Percentiles rank a stretch among this genome's conserved stretches.
These are phyloP conservation scores for Ceratocystiopsis sp. DNA, from an alignment of 2,329 filamentous ascomycete genomes.

Conservation along the genomic window DNA sequence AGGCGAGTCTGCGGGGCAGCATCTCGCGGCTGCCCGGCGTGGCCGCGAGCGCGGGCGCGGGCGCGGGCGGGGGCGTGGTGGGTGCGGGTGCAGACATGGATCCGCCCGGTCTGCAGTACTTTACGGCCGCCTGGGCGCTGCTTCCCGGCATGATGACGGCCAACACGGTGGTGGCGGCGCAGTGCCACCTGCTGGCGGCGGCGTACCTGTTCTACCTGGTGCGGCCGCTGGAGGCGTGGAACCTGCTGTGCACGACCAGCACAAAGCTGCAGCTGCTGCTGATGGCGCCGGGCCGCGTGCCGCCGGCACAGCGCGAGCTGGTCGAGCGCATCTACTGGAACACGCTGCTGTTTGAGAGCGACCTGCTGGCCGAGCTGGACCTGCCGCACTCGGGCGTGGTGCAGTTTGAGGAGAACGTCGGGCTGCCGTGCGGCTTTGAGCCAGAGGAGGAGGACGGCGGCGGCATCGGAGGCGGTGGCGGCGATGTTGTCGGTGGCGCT, in stretches of 20 bases:
- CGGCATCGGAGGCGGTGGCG: no score
- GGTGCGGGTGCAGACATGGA: no score
- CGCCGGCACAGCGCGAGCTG: slow-evolving; percentile 52
- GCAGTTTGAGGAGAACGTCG: slow-evolving; percentile 65
- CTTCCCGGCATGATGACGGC: slow-evolving; percentile 64
- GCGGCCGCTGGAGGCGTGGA: slow-evolving; percentile 71
- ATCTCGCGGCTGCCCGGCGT: slow-evolving; percentile 47
- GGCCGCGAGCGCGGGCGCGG: slow-evolving; percentile 37
- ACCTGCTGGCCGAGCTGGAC: slow-evolving; percentile 63
- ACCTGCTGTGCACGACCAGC: slow-evolving; percentile 58
- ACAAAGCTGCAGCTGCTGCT: slow-evolving; percentile 67
- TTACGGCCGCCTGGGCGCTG: slow-evolving; percentile 63
- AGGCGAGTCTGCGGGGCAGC: slow-evolving; percentile 58
- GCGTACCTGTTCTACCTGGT: slow-evolving; percentile 75
- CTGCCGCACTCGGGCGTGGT: slow-evolving; percentile 71
- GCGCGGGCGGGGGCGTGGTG: no score
- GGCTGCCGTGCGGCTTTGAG: slow-evolving; percentile 61
- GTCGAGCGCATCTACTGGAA: slow-evolving; percentile 76
- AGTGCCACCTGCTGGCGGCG: slow-evolving; percentile 65
- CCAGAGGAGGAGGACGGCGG: slow-evolving; percentile 39
- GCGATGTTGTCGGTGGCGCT: no score
- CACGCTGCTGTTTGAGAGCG: slow-evolving; percentile 61
- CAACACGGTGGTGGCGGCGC: slow-evolving; percentile 60
- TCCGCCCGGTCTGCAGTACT: slow-evolving; percentile 61
- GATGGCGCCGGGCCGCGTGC: slow-evolving; percentile 51